Conservation (phyloP, 495 filamentous ascomycete species). For the Pyronema omphalodes region DNA sequence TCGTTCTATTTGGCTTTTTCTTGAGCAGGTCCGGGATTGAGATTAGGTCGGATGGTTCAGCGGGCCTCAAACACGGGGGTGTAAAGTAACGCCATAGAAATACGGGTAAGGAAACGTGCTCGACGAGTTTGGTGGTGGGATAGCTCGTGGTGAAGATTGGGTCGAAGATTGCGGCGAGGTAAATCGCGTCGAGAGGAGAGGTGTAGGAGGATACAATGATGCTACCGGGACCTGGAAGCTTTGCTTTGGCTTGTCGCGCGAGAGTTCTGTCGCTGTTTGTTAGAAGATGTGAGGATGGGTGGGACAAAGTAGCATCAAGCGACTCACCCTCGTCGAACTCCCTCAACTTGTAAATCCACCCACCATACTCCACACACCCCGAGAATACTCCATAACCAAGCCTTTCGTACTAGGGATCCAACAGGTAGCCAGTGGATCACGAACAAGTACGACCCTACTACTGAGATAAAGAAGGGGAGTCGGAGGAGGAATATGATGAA, state of each 20-base stretch:
- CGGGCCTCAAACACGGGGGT: constrained; percentile 32
- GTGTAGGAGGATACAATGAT: constrained; percentile 83
- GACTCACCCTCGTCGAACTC: constrained; percentile 64
- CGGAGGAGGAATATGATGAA: constrained; percentile 62
- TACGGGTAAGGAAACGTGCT: constrained; percentile 52
- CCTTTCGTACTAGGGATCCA: constrained; percentile 60
- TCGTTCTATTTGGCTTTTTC: constrained; percentile 49
- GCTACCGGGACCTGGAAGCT: constrained; percentile 47
- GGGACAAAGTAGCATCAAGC: not conserved
- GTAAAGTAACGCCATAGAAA: constrained; percentile 60
- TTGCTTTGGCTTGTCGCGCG: constrained; percentile 36
- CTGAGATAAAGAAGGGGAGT: constrained; percentile 55
- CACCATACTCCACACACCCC: constrained; percentile 86
- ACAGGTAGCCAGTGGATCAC: constrained; percentile 73
- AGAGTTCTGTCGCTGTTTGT: constrained; percentile 29
- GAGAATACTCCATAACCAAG: constrained; percentile 68
- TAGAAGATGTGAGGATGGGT: not conserved
- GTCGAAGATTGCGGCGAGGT: constrained; percentile 93
- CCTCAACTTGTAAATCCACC: constrained; percentile 91
- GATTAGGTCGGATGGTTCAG: constrained; percentile 30
- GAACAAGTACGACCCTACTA: constrained; percentile 52
- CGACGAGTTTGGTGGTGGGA: constrained; percentile 51
- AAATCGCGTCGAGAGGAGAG: constrained; percentile 79
- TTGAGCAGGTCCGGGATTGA: constrained; percentile 33
- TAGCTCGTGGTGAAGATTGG: constrained; percentile 68